These are phyloP conservation scores for Trichoderma harzianum DNA, from an alignment of 2,329 filamentous ascomycete species.

Conservation along the genomic window DNA sequence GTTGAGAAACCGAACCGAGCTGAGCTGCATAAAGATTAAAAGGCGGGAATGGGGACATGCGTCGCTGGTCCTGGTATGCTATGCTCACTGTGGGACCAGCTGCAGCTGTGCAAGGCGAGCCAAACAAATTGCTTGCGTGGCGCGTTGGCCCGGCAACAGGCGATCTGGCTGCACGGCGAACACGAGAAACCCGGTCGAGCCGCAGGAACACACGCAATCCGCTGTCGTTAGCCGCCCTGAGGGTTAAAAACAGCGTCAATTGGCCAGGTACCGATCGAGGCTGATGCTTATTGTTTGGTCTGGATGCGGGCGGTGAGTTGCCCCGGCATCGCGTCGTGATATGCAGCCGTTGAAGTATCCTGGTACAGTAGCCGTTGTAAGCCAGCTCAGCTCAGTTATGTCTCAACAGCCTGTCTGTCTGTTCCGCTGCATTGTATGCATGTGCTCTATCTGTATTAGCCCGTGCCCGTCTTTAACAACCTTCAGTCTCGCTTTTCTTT, in stretches of 20 bases:
- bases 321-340: background rate
- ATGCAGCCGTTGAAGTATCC: background rate
- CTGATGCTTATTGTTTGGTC: conserved; percentile 10
- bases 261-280: conserved; percentile 12
- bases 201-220: conserved; percentile 12
- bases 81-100: background rate
- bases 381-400: background rate
- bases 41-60: conserved; percentile 6
- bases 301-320: background rate
- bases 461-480: background rate
- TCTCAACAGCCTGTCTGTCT: background rate
- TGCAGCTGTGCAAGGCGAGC: conserved; percentile 8
- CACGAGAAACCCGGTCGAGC: conserved; percentile 7
- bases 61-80: background rate
- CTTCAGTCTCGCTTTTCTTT: background rate
- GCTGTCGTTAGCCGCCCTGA: background rate
- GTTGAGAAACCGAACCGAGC: background rate
- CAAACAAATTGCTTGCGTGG: conserved; percentile 17
- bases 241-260: background rate
- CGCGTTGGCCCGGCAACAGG: conserved; percentile 18
- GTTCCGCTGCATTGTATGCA: background rate
- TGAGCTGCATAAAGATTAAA: conserved; percentile 14
- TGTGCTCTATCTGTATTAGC: background rate
- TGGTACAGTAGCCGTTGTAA: background rate
- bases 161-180: background rate